Conservation (phyloP, 495 filamentous ascomycete genomes). For the Xylaria longipes region DNA sequence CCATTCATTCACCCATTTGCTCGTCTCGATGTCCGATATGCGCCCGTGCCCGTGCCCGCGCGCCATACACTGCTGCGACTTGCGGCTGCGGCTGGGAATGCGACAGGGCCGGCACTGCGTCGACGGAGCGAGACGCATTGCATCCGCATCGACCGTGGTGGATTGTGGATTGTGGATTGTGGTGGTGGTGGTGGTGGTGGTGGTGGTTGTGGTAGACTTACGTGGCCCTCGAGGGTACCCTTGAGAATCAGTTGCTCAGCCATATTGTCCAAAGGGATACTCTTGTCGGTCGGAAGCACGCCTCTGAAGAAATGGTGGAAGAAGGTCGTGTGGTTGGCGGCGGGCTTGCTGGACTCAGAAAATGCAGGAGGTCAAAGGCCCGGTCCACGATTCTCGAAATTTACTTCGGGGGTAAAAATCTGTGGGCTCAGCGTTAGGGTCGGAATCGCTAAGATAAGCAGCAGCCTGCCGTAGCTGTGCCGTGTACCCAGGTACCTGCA, state of each 20-base stretch:
- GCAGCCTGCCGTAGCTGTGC: neutral
- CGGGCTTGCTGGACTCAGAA: conserved; percentile 31
- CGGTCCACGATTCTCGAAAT: conserved; percentile 30
- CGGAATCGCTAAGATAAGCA: conserved; percentile 31
- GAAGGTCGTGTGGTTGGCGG: conserved; percentile 29
- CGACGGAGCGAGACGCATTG: neutral
- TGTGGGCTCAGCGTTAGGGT: conserved; percentile 32
- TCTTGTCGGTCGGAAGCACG: conserved; percentile 37
- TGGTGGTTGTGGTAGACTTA: conserved; percentile 41
- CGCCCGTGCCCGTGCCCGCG: neutral
- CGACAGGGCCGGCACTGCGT: neutral
- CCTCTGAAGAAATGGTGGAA: conserved; percentile 29
- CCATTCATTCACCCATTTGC: neutral
- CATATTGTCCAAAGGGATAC: conserved; percentile 62
- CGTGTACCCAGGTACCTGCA: neutral
- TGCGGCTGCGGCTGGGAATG: neutral
- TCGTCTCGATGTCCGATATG: conserved; percentile 5
- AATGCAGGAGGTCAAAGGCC: conserved; percentile 18
- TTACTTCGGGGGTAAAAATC: conserved; percentile 29
- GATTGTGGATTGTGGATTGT: neutral
- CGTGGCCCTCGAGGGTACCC: conserved; percentile 96
- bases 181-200: neutral
- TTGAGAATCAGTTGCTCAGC: conserved; percentile 96
- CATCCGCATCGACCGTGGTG: neutral
- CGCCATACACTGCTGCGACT: neutral